A percentile compares a stretch with the other conserved stretches of the same genome.
Conservation (phyloP, 2,329 filamentous ascomycete genomes). For the Tolypocladium cylindrosporum region DNA sequence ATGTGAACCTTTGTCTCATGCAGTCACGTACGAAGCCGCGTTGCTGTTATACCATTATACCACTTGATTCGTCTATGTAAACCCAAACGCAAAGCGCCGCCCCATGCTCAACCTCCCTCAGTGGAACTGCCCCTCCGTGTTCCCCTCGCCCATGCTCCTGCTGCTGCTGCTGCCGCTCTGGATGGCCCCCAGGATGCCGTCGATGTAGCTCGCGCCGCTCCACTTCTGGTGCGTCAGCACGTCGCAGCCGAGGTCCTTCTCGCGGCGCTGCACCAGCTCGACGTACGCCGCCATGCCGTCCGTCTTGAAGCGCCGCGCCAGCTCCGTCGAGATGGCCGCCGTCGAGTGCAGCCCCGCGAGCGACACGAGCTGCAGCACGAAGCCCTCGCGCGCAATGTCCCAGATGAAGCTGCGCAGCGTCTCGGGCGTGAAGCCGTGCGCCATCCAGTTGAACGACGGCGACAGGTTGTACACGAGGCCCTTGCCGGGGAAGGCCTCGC, state of each 20-base stretch:
- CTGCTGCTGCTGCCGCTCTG: conserved; percentile 84
- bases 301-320: conserved; percentile 72
- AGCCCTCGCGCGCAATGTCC: conserved; percentile 88
- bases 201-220: conserved; percentile 62
- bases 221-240: conserved; percentile 94
- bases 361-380: conserved; percentile 57
- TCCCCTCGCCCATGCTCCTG: conserved; percentile 91
- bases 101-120: conserved; percentile 8
- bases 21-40: not conserved
- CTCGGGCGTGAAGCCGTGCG: conserved; percentile 77
- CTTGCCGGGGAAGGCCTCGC: conserved; percentile 62
- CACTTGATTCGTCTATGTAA: not conserved
- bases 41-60: not conserved
- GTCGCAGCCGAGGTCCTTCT: conserved; percentile 85
- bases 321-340: conserved; percentile 57
- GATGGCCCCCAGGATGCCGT: conserved; percentile 81
- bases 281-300: conserved; percentile 97
- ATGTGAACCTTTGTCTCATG: too few species aligned
- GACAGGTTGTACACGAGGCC: conserved; percentile 93
- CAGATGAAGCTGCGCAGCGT: conserved; percentile 87
- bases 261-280: conserved; percentile 77
- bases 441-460: conserved; percentile 98
- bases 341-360: conserved; percentile 58
- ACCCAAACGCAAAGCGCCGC: not conserved
- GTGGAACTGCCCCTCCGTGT: conserved; percentile 66